Evolutionary conservation across 2,329 filamentous ascomycete species (phyloP), one percentile per base, ranked within the genome.

Genomic region (Calonectria pauciramosa): DNA sequence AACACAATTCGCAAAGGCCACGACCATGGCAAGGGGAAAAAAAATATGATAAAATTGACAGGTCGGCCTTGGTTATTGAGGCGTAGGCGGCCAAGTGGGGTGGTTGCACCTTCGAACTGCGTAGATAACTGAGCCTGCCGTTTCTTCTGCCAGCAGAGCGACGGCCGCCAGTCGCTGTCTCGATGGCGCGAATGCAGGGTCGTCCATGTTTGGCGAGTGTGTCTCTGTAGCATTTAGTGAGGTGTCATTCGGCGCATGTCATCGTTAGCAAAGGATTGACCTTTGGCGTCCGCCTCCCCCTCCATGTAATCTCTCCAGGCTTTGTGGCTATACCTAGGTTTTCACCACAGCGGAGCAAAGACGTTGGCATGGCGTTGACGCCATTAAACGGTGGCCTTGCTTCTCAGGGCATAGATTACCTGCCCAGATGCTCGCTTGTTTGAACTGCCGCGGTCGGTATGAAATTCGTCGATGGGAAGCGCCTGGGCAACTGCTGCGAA

Each of bases 101-200:
- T 4, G 44, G 44, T 47, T 47, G 44, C 44, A 13, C n/a, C n/a
- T 47, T 47, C 44, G 72, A 78, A 77, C 77, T 72, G 70, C 38
- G 73, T 56, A 60, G 60, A 56, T 64, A 28, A 74, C 66, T 59
- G 59, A 68, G 73, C 70, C 75, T 67, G 75, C 76, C 73, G 76
- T 79, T 79, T 76, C 72, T 71, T 67, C 59, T 75, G 65, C 51
- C 18, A 59, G 51, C 49, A 68, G 44, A 76, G 60, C 52, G 75
- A 71, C 56, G 70, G 77, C 75, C 68, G 36, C 76, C 74, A 73
- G 71, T 74, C 60, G 47, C 56, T 76, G 78, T 77, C 78, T 81
- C 63, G 73, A 52, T 34, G n/a, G 23, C 51, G 51, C 13, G 11
- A 34, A 68, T 67, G 60, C 68, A 69, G 71, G 70, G 67, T 68